Evolutionary conservation across 108 stramenopile genomes (phyloP).

Genomic region (Hondaea fermentalgiana): DNA sequence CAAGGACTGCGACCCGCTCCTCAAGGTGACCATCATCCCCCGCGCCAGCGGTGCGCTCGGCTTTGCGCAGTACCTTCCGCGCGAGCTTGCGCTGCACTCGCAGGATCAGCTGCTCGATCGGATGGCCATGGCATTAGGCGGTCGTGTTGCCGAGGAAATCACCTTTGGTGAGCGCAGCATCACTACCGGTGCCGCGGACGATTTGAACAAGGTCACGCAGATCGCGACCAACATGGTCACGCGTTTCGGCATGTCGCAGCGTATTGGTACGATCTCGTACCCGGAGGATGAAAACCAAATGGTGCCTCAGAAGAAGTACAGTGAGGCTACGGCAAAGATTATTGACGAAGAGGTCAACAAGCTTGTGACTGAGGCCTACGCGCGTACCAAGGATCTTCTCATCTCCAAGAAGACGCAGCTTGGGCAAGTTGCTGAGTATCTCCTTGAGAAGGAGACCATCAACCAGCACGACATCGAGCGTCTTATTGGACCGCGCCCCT

Average conservation of each 20-base stretch:
- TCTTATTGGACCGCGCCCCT: conserved; percentile 80
- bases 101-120: conserved; percentile 85
- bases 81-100: conserved; percentile 71
- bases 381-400: conserved; percentile 66
- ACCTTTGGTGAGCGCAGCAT: conserved; percentile 70
- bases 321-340: conserved; percentile 78
- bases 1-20: conserved; percentile 85
- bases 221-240: conserved; percentile 84
- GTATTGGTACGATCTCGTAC: conserved; percentile 84
- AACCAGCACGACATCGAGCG: conserved; percentile 85
- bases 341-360: conserved; percentile 88
- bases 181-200: conserved; percentile 88
- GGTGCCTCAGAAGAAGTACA: conserved; percentile 76
- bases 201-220: conserved; percentile 81
- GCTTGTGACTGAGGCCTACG: conserved; percentile 81
- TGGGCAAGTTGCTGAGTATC: conserved; percentile 64
- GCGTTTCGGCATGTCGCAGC: conserved; percentile 84
- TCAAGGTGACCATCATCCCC: conserved; percentile 94
- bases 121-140: conserved; percentile 91
- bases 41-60: conserved; percentile 78
- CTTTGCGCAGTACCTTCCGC: conserved; percentile 91
- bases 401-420: conserved; percentile 66
- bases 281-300: conserved; percentile 62
- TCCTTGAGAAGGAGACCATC: conserved; percentile 91
- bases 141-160: conserved; percentile 83